Evolutionary conservation across 352 stramenopile species (phyloP), one percentile per base, ranked within the genome.

Genomic region (Phytophthora ohioensis): DNA sequence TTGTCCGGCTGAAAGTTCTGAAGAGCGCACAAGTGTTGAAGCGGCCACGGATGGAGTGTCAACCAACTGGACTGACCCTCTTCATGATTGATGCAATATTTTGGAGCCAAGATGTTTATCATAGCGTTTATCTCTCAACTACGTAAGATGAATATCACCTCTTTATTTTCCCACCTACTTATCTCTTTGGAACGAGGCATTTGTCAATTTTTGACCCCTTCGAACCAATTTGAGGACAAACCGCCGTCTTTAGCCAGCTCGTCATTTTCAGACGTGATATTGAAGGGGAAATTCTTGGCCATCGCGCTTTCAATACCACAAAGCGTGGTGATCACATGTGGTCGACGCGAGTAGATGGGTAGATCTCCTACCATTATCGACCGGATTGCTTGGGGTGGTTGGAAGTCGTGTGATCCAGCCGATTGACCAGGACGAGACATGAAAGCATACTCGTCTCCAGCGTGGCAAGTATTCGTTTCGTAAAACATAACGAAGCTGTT

Each of bases 301-400:
- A 17, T 39, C 35, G 27, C 15, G 21, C 6, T 53, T 21, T 53
- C 46, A 27, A 11, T 27, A 27, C 10, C 6, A 36, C 17, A 39
- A 53, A 53, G 4, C 3, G 21, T 4, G 15, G 46, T 36, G 46
- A 35, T 53, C 21, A 39, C 27, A 21, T 27, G 5, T 11, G n/a
- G 42, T 30, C 42, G 42, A 48, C 13, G 13, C 12, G 39, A 30
- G 42, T 30, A 30, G 42, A 48, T 27, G 5, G 13, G 42, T 48
- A 45, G 42, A 5, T 48, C 11, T 39, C 32, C 49, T 9, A 57
- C n/a, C 49, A 57, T 57, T 2, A 32, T 27, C 15, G 49, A 57
- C 15, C 49, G 49, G n/a, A 57, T 57, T 34, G 49, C 34, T 31
- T 30, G n/a, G 4, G 34, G 32, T 6, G 13, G 13, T 13, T 57